A percentile compares a stretch with the other conserved stretches of the same genome.
Conservation (phyloP, 2,329 filamentous ascomycete genomes). For the Colletotrichum tamarilloi region DNA sequence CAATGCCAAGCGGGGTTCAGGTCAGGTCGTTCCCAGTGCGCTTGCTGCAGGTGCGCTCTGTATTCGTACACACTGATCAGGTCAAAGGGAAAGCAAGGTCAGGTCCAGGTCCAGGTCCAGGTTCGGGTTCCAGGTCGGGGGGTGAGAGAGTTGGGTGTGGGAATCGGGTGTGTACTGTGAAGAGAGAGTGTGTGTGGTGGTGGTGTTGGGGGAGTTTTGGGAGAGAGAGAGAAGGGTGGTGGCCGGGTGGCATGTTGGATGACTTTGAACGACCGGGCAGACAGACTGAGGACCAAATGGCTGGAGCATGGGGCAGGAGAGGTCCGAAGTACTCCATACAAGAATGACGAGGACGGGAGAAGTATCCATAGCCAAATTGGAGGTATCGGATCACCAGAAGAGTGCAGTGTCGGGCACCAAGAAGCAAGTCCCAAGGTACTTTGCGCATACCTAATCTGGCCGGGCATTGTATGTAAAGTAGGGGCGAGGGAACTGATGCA, state of each 20-base stretch:
- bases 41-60: constrained; percentile 25
- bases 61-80: constrained; percentile 26
- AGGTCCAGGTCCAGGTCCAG: constrained; percentile 1
- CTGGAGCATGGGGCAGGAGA: background rate
- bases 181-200: background rate
- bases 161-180: background rate
- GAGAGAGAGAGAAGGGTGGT: background rate
- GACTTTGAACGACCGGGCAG: background rate
- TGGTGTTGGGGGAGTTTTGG: background rate
- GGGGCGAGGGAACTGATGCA: constrained; percentile 5
- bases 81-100: constrained; percentile 6
- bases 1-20: constrained; percentile 37
- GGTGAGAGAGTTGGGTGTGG: background rate
- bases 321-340: background rate
- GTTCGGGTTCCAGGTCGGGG: background rate
- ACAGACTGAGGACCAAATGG: background rate
- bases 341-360: background rate
- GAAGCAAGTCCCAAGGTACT: background rate
- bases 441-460: background rate
- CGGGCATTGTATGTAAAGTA: background rate
- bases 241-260: background rate
- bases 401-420: background rate
- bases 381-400: background rate
- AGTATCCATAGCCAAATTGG: background rate
- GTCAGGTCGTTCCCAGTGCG: constrained; percentile 31